Conservation (phyloP, 345 rosid genomes). For the Tarenaya hassleriana region DNA sequence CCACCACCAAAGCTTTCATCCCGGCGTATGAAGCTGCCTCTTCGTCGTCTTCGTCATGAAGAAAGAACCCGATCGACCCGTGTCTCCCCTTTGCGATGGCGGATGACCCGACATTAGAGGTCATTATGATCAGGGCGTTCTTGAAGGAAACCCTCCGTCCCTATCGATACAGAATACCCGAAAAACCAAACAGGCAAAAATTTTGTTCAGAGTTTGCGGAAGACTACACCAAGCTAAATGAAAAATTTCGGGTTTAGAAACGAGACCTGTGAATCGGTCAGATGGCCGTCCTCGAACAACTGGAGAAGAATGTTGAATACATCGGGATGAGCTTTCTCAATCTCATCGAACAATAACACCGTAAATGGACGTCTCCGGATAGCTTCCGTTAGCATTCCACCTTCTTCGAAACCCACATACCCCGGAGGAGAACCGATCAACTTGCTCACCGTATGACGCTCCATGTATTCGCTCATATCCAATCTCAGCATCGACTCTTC, state of each 20-base stretch:
- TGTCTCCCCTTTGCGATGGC: constrained; percentile 88
- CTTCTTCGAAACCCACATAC: constrained; percentile 89
- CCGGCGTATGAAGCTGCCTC: constrained; percentile 59
- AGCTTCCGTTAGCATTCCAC: constrained; percentile 92
- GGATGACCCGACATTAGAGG: constrained; percentile 85
- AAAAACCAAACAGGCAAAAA: constrained; percentile 2
- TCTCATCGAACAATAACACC: constrained; percentile 77
- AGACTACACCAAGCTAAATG: constrained; percentile 16
- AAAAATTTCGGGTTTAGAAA: background rate
- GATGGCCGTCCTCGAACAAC: constrained; percentile 94
- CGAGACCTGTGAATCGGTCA: constrained; percentile 95
- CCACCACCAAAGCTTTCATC: constrained; percentile 68
- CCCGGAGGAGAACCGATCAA: constrained; percentile 96
- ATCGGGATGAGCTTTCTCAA: constrained; percentile 96
- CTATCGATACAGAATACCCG: constrained; percentile 33
- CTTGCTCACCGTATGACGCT: constrained; percentile 94
- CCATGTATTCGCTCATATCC: constrained; percentile 99
- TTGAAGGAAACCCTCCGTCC: constrained; percentile 92
- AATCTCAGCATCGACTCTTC: constrained; percentile 89
- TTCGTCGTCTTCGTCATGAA: constrained; percentile 39
- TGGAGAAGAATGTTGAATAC: constrained; percentile 94
- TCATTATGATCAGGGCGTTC: constrained; percentile 90
- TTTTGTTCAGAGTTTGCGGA: background rate
- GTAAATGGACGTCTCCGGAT: constrained; percentile 90
- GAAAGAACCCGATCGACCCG: constrained; percentile 58